Evolutionary conservation across 78 protist genomes (phyloP), one percentile per base, ranked within the genome.

Genomic region (Speleostelium caveatum): DNA sequence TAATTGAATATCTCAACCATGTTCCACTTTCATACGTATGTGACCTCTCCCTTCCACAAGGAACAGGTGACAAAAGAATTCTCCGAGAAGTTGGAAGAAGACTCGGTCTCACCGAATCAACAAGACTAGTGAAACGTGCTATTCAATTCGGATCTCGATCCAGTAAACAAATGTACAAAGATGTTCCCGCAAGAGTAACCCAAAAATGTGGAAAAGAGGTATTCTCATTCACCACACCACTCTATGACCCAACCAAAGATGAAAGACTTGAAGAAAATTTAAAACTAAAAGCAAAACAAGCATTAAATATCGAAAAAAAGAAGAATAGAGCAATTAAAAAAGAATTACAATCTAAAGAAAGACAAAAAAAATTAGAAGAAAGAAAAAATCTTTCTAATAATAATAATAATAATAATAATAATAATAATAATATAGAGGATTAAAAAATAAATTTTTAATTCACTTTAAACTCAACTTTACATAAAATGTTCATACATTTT

Each of bases 81-180:
- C n/a, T 87, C 21, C 26, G 93, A 69, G 60, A 72, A 17, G 58
- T 83, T 24, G 71, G 77, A 32, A 56, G 33, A 49, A 19, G 28
- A 51, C 32, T 93, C 10, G 94, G 96, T 1, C 24, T 93, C 45
- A 33, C 79, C 22, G 75, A 36, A 3, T 86, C 93, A 3, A 28
- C 95, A 4, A 24, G 4, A 19, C 72, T 93, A 6, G 59, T 77
- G 6, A 96, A 96, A 67, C 75, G 93, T 19, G 97, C 97, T n/a
- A 93, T 96, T 19, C 97, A 96, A 59, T 92, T 96, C 33, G 95
- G 97, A 21, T 83, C 95, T 0, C 32, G 92, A 68, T 89, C 86
- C 0, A 42, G 60, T 7, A 86, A 86, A 39, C 92, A 86, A 59
- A 30, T 86, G 16, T 67, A 79, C 32, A 79, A 36, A 56, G 67